Evolutionary conservation across 2,329 filamentous ascomycete species (phyloP).

Genomic region (Penicillium janthinellum): DNA sequence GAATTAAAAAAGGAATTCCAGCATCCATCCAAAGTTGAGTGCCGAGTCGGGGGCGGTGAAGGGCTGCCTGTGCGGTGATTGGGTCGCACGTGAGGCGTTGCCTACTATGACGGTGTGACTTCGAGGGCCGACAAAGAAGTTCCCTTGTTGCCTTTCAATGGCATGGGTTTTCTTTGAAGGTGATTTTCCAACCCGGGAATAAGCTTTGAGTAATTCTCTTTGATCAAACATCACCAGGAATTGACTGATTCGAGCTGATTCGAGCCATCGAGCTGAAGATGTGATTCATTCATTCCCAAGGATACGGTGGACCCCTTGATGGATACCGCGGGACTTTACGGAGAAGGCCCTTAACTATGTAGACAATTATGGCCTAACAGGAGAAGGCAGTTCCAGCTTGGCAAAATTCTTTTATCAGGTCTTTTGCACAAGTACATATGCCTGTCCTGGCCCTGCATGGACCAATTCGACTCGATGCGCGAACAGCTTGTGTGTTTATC

Average conservation of each 20-base stretch:
- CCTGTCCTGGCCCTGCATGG: not conserved
- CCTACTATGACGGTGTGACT: conserved; percentile 26
- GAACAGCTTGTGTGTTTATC: too few species aligned
- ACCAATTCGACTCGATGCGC: not conserved
- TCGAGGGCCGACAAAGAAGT: not conserved
- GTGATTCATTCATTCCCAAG: conserved; percentile 25
- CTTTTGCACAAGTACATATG: not conserved
- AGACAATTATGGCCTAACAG: not conserved
- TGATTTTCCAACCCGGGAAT: not conserved
- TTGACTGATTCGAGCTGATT: not conserved
- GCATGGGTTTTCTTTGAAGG: not conserved
- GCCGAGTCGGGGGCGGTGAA: conserved; percentile 26
- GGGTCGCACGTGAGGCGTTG: conserved; percentile 21
- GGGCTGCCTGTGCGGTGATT: conserved; percentile 13
- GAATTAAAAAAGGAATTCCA: conserved; percentile 27
- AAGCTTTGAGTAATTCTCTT: not conserved
- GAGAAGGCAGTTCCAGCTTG: not conserved
- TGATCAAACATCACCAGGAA: not conserved
- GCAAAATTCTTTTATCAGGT: not conserved
- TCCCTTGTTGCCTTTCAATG: not conserved
- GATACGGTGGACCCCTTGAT: conserved; percentile 25
- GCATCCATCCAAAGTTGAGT: conserved; percentile 17
- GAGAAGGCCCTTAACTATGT: conserved; percentile 17
- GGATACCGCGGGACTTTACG: conserved; percentile 27
- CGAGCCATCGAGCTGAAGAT: conserved; percentile 12